phyloP scores from a whole-genome alignment of 108 stramenopile species.

The Licmophora abbreviata region DNA sequence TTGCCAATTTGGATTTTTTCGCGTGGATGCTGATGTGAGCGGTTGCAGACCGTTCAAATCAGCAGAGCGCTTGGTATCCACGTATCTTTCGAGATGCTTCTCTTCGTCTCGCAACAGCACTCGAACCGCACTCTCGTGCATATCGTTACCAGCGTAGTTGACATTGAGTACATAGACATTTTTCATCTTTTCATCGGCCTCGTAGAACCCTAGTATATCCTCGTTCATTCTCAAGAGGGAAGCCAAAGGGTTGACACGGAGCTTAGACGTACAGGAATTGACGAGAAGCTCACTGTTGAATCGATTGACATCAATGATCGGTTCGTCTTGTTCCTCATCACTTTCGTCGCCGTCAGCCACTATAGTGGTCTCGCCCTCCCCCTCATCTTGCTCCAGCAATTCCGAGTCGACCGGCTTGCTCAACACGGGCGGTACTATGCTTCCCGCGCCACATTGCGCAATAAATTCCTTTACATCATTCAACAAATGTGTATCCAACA shows the following conservation, averaged over 20 bases:
- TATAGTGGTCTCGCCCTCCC: conserved; percentile 1
- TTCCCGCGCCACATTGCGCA: conserved; percentile 25
- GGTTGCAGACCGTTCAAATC: no score
- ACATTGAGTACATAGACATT: conserved; percentile 63
- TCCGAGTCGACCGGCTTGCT: conserved; percentile 20
- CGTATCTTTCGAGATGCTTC: no score
- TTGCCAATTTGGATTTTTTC: no score
- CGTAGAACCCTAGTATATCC: conserved; percentile 30
- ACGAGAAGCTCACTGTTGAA: conserved; percentile 20
- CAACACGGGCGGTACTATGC: conserved; percentile 58
- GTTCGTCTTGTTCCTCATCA: conserved; percentile 13
- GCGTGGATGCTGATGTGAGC: no score
- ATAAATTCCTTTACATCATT: conserved; percentile 28
- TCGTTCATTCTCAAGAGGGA: conserved; percentile 36
- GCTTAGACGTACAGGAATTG: background rate
- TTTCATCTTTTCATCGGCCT: conserved; percentile 2
- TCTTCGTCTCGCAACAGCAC: conserved; percentile 28
- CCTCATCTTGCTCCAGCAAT: background rate
- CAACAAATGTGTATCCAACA: conserved; percentile 45
- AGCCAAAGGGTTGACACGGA: conserved; percentile 50
- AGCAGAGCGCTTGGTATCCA: no score
- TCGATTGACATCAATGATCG: conserved; percentile 17
- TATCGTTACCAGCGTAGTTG: conserved; percentile 80
- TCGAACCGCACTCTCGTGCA: conserved; percentile 70
- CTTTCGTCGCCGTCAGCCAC: conserved; percentile 13